A percentile compares a stretch with the other conserved stretches of the same genome.
Conservation (phyloP, 768 basidiomycete genomes). For the Rhodotorula graminis region DNA sequence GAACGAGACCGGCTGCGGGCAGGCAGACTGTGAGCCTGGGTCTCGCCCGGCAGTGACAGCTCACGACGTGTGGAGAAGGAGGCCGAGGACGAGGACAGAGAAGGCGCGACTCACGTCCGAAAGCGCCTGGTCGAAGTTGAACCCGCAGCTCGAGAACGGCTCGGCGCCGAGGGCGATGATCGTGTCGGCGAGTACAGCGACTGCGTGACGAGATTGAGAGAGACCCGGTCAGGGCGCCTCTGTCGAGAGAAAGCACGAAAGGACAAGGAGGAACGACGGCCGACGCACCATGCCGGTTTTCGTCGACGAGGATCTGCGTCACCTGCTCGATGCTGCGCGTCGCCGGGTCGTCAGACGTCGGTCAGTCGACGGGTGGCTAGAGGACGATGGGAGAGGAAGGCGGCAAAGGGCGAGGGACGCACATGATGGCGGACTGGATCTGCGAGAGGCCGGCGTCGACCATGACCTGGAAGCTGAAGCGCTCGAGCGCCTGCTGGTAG, state of each 20-base stretch:
- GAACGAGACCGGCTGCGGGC: conserved; percentile 54
- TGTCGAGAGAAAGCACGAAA: too few species aligned
- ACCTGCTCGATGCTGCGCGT: conserved; percentile 27
- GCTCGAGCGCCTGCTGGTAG: conserved; percentile 13
- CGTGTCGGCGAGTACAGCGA: conserved; percentile 38
- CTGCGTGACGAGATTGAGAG: background rate
- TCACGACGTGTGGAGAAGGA: too few species aligned
- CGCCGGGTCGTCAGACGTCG: background rate
- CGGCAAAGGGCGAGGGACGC: background rate
- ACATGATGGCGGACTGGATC: conserved; percentile 30
- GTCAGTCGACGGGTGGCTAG: background rate
- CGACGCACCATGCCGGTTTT: conserved; percentile 17
- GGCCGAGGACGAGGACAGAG: too few species aligned
- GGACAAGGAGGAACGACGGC: background rate
- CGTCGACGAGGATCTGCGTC: conserved; percentile 14
- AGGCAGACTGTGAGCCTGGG: too few species aligned
- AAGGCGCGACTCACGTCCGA: conserved; percentile 53
- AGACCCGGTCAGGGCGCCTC: background rate
- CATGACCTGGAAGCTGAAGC: conserved; percentile 20
- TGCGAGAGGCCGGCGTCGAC: conserved; percentile 19
- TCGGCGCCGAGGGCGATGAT: conserved; percentile 56
- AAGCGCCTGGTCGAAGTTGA: conserved; percentile 63
- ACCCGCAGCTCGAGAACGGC: conserved; percentile 60
- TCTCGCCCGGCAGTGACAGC: too few species aligned
- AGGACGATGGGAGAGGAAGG: too few species aligned